Base-by-base conservation (phyloP, 306 rosid species). In the Inga laurina region DNA sequence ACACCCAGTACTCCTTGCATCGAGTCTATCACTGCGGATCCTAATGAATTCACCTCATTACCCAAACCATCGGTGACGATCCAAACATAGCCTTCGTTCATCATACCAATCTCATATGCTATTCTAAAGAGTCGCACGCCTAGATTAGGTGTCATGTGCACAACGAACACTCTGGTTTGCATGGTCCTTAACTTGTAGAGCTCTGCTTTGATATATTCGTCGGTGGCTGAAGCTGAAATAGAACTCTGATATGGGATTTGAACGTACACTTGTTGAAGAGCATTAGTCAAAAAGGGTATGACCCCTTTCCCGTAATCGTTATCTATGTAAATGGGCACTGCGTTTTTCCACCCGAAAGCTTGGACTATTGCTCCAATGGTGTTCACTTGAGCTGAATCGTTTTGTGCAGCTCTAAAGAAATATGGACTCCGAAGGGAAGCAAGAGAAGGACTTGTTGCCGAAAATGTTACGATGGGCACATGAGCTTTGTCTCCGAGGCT, bases 1-100 rank as follows among this genome's bases (percentile, higher is more conserved):
- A 90, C 79, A 34, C 91, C 93, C 22, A 93, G n/a, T 2, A 87
- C 91, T 4, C 97, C 94, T 74, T 90, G 88, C 94, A 93, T 88
- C 1, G 89, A 73, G 27, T 82, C 51, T 12, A 72, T 68, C 8
- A 70, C 85, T 0, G 85, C 64, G 13, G 77, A 64, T 13, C 41
- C 41, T 45, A 77, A 5, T 1, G 88, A 67, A 16, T 30, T 70
- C 30, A 90, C 75, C 0, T 51, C 16, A 64, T 77, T 84, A 1
- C 87, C 35, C 72, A 89, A 46, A 18, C 79, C 84, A 81, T 73
- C 73, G 0, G 91, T 88, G 8, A 86, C 54, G 54, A 93, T 90
- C 97, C 97, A 93, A 81, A 82, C 90, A 84, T 78, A 90, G 0
- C 91, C 90, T 75, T 79, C 9, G 0, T 8, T 7, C 92, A 91